Evolutionary conservation across 2,329 filamentous ascomycete species (phyloP).

Genomic region (Botrytis hyacinthi): DNA sequence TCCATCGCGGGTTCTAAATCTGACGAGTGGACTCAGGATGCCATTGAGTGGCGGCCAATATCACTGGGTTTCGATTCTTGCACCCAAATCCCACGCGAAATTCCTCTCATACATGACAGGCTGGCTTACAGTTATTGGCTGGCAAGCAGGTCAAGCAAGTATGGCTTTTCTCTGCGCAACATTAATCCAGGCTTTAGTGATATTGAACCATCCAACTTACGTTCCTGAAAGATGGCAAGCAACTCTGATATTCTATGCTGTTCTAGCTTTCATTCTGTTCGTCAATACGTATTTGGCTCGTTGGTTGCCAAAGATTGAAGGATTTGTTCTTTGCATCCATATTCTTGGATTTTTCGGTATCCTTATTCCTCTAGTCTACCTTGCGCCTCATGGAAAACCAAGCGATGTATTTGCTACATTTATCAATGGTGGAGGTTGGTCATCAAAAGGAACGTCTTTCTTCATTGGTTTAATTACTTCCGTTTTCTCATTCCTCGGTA

Average conservation of each 20-base stretch:
- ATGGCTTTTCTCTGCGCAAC: constrained; percentile 44
- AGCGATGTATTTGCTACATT: constrained; percentile 37
- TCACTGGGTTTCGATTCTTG: constrained; percentile 55
- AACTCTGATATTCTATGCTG: constrained; percentile 43
- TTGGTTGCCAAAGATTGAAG: constrained; percentile 45
- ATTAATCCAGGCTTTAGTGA: constrained; percentile 45
- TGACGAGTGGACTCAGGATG: constrained; percentile 38
- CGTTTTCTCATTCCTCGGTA: constrained; percentile 20
- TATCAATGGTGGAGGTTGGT: constrained; percentile 36
- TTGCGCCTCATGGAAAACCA: constrained; percentile 27
- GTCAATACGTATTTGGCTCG: constrained; percentile 45
- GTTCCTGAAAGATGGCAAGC: constrained; percentile 43
- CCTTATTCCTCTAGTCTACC: constrained; percentile 41
- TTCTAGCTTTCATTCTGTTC: constrained; percentile 42
- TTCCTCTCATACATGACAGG: constrained; percentile 53
- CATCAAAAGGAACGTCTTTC: constrained; percentile 36
- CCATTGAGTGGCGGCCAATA: constrained; percentile 58
- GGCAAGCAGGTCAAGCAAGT: constrained; percentile 45
- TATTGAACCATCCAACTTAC: constrained; percentile 40
- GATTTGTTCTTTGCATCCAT: constrained; percentile 45
- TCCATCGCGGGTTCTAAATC: neutral
- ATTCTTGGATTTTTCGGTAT: constrained; percentile 46
- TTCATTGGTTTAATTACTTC: constrained; percentile 39
- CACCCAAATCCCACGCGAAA: constrained; percentile 47
- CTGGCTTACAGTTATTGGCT: constrained; percentile 47